Percentiles rank a stretch among this genome's conserved stretches.
These are phyloP conservation scores for Suhomyces taliae DNA, from an alignment of 1,139 yeast genomes.

Conservation along the genomic window DNA sequence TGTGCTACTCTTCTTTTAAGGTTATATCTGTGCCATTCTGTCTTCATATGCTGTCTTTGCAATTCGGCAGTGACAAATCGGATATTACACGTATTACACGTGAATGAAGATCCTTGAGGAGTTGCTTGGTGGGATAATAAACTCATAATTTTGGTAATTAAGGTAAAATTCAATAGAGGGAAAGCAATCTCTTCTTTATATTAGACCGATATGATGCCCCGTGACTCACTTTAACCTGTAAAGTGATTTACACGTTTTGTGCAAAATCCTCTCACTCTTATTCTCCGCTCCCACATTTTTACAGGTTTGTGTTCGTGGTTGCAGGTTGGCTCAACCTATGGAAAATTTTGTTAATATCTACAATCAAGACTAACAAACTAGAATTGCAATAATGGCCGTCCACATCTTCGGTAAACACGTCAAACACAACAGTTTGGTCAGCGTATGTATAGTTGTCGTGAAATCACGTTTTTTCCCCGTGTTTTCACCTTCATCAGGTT, in stretches of 20 bases:
- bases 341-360: not conserved
- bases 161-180: not conserved
- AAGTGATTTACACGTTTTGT: not conserved
- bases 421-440: conserved; percentile 49
- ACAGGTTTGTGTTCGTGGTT: not conserved
- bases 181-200: not conserved
- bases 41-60: conserved; percentile 91
- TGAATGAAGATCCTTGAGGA: conserved; percentile 45
- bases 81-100: conserved; percentile 87
- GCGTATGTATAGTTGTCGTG: conserved; percentile 32
- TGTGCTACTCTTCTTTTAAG: conserved; percentile 89
- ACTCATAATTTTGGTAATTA: not conserved
- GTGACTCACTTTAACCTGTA: not conserved
- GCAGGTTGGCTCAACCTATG: not conserved
- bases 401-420: conserved; percentile 75
- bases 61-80: conserved; percentile 74
- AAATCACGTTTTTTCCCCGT: not conserved
- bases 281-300: no score
- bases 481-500: not conserved
- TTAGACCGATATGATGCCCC: not conserved
- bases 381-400: conserved; percentile 54
- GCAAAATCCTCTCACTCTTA: no score
- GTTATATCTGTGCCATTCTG: conserved; percentile 95
- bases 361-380: not conserved
- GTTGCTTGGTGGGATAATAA: conserved; percentile 35